Conservation (phyloP, 371 early-diverging fungal species). For the Actinomucor elegans region DNA sequence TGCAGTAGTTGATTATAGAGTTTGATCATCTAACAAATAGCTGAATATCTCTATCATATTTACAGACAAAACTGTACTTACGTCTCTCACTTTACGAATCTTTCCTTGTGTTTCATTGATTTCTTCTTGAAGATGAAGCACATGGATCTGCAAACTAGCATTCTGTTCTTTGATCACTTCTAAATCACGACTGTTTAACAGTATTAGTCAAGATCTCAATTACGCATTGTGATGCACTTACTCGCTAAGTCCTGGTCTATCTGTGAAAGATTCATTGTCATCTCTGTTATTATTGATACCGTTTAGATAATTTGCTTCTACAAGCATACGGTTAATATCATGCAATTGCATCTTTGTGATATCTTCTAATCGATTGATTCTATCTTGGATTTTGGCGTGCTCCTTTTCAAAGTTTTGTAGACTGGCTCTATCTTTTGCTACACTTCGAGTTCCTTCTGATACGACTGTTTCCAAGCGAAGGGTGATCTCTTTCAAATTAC, state of each 20-base stretch:
- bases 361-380: slow-evolving; percentile 60
- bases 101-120: slow-evolving; percentile 69
- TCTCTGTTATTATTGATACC: slow-evolving; percentile 34
- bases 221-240: slow-evolving; percentile 13
- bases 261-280: slow-evolving; percentile 27
- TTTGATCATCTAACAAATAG: slow-evolving; percentile 38
- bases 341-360: slow-evolving; percentile 63
- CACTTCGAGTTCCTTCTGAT: slow-evolving; percentile 39
- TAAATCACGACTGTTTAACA: slow-evolving; percentile 30
- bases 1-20: slow-evolving; percentile 58
- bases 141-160: slow-evolving; percentile 58
- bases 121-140: slow-evolving; percentile 67
- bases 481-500: slow-evolving; percentile 34
- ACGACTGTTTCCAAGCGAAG: slow-evolving; percentile 29
- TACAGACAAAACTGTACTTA: slow-evolving; percentile 11
- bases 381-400: slow-evolving; percentile 61
- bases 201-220: background rate
- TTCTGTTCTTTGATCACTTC: slow-evolving; percentile 64
- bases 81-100: slow-evolving; percentile 79
- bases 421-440: slow-evolving; percentile 32
- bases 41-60: background rate
- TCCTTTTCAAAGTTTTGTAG: slow-evolving; percentile 46
- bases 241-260: slow-evolving; percentile 44
- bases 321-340: slow-evolving; percentile 68
- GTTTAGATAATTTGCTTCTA: slow-evolving; percentile 59